phyloP scores from a whole-genome alignment of 2,329 filamentous ascomycete genomes.

The Daldinia eschscholtzii region DNA sequence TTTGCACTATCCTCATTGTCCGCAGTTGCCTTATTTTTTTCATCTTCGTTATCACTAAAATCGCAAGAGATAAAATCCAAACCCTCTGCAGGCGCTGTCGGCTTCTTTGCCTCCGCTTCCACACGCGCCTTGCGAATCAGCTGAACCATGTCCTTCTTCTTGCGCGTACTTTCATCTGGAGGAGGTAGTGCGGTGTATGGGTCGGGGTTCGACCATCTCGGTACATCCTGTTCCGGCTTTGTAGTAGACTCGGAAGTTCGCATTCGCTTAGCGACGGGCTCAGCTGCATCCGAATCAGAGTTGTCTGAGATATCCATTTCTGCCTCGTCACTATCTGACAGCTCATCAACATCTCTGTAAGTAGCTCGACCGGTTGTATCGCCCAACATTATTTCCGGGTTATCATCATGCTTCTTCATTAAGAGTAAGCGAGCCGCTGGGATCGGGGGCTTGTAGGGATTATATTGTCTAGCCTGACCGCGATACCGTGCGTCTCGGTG shows the following conservation, averaged over 20 bases:
- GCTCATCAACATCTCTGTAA: constrained; percentile 67
- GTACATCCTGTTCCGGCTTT: constrained; percentile 62
- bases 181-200: constrained; percentile 91
- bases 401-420: constrained; percentile 56
- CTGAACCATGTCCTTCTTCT: constrained; percentile 89
- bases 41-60: constrained; percentile 69
- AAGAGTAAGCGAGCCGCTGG: constrained; percentile 60
- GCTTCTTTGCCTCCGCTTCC: constrained; percentile 63
- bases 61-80: constrained; percentile 94
- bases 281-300: constrained; percentile 57
- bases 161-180: constrained; percentile 76
- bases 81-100: constrained; percentile 66
- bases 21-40: constrained; percentile 46
- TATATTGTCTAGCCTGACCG: constrained; percentile 3
- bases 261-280: constrained; percentile 60
- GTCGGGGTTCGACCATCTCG: constrained; percentile 96
- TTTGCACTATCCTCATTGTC: neutral
- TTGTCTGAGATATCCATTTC: constrained; percentile 73
- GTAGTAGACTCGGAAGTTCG: constrained; percentile 52
- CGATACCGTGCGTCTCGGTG: neutral
- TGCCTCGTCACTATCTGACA: constrained; percentile 73
- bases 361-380: constrained; percentile 62
- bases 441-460: constrained; percentile 25
- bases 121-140: constrained; percentile 91
- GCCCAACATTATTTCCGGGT: constrained; percentile 62